Evolutionary conservation across 176 grass and related monocot species (phyloP), one percentile per base, ranked within the genome.

Genomic region (Zea luxurians): DNA sequence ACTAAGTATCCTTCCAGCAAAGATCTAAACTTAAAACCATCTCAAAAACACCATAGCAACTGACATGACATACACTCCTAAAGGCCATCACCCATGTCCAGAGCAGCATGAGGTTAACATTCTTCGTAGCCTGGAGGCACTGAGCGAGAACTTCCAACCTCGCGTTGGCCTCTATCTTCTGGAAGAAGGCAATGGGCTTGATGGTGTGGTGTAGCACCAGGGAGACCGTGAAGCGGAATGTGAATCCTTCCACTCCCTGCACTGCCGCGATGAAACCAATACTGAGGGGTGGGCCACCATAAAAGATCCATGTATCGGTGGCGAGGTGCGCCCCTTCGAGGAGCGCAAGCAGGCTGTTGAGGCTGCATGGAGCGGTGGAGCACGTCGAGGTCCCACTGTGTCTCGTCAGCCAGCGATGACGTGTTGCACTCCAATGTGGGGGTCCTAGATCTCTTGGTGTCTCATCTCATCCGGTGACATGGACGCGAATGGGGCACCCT

Each of bases 371-470:
- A 75, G 75, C 77, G 72, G 71, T 83, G 75, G 69, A 95, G 88
- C 68, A 57, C 66, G 63, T 95, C 83, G 63, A 99, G 81, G 83
- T 89, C 85, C 78, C 87, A 70, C 20, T 92, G 86, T 60, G 90
- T 85, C 88, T 99, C 96, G 67, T 91, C 89, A 8, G 92, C 96
- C 5, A 99, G 87, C 13, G 83, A 71, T 47, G 96, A 99, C 40
- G 75, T 72, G 83, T 99, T 92, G 60, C 92, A 88, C 75, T 91
- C 96, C 49, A 99, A 92, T 62, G 96, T 99, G 18, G 96, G 96
- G 96, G 3, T 90, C 96, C 80, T 92, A 88, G 46, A 99, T 99
- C 83, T 99, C 96, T 72, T 99, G 92, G 72, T 99, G 92, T 78
- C 64, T 77, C 80, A 99, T 86, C 43, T 49, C 37, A 2, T 86